Base-by-base conservation (phyloP, 176 grass and related monocot genomes). In the Cenchrus americanus region DNA sequence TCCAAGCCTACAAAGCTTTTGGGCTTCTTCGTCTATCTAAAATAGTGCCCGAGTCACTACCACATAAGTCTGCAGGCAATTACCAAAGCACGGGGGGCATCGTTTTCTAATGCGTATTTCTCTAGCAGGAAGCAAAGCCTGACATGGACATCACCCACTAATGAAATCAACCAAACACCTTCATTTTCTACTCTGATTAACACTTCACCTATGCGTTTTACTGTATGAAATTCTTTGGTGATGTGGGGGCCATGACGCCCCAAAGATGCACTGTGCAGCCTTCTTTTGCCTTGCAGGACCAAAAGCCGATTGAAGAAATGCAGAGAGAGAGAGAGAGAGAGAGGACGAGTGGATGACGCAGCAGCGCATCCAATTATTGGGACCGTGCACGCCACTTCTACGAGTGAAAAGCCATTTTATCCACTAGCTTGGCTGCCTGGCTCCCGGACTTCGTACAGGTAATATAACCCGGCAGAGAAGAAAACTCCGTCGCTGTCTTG, bases 211-310 rank as follows among this genome's bases (percentile, higher is more conserved):
- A 18, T 61, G 13, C 52, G 30, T 47, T 52, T 47, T 52, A 30
- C 30, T 27, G 21, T 4, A 51, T 80, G 72, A 11, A 21, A 55
- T 34, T 53, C 14, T 23, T 23, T 49, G 18, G 7, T 13, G 41
- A 26, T 47, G 76, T 78, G 42, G 41, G 41, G 58, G 3, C 43
- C 76, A 79, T 63, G n/a, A 19, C 32, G 19, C 76, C 34, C 22
- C 27, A 41, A 41, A 42, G 23, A 66, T 66, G 2, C 26, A 80
- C 2, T 37, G 10, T 68, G 57, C 78, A 55, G 23, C 40, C 75
- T 66, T 84, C 3, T 59, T 68, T 61, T 75, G 72, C 24, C 55
- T 55, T 71, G 77, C 87, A 88, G 64, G 65, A 65, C 24, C 65
- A 79, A 62, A 43, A 53, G 62, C 18, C 69, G 43, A 62, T 70